Base-by-base conservation (phyloP, 352 stramenopile genomes). In the Phytophthora litchii region DNA sequence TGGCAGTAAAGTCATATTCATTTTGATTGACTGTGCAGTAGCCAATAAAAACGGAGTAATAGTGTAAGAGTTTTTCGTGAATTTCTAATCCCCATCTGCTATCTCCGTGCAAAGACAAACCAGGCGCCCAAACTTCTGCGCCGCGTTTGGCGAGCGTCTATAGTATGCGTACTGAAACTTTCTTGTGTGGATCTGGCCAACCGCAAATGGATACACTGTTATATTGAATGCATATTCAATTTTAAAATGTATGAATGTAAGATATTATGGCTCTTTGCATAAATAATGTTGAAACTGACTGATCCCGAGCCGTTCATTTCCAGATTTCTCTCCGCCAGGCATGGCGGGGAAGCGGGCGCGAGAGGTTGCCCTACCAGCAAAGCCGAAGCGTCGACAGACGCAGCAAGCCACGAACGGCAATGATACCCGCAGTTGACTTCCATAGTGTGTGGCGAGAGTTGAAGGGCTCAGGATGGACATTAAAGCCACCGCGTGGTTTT, bases 401-500 rank as follows among this genome's bases (percentile, higher is more conserved):
- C 13, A 3, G 4, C 11, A 47, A 20, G n/a, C 23, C 14, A 12
- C 7, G 25, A 20, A 27, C n/a, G 35, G 6, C 20, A 32, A 21
- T 25, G 35, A 3, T 36, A 37, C 8, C 23, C 14, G 17, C 6
- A 34, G 29, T 4, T 17, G 50, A 49, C 50, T 50, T 58, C 41
- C 37, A 43, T 36, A 21, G n/a, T 5, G 49, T 48, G 9, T 50
- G 38, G 50, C 41, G 17, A 13, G 38, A 56, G 37, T 3, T 56
- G n/a, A 40, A 40, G 38, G 25, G 10, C 13, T 13, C 38, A 50
- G 50, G 40, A 23, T 58, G 27, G 50, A 50, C 11, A 14, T 58
- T 27, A 4, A 58, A 48, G 19, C 37, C 29, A 12, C 50, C 50
- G 16, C 38, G 49, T 27, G 17, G 36, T 2, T 38, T 50, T 9